phyloP scores from a whole-genome alignment of 306 rosid species.

The Gastrolobium bilobum region DNA sequence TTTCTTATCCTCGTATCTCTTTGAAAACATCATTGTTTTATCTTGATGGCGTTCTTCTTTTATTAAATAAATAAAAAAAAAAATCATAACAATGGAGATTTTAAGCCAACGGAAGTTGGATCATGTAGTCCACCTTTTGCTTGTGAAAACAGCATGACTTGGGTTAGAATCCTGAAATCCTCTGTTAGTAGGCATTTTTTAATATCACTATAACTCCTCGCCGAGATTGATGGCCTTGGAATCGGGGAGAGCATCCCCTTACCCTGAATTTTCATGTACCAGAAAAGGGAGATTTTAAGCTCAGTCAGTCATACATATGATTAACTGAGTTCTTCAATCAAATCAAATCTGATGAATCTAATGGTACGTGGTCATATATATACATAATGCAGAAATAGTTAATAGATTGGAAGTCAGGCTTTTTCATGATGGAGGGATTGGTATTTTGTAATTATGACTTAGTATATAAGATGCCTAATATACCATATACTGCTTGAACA shows the following conservation, averaged over 20 bases:
- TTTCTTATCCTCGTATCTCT: neutral
- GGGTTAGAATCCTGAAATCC: neutral
- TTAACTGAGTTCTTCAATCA: neutral
- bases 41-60: neutral
- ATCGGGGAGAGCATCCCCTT: neutral
- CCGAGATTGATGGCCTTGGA: neutral
- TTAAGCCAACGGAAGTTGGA: too few relatives aligned
- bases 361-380: neutral
- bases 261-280: slow-evolving; percentile 3
- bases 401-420: too few relatives aligned
- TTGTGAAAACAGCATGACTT: too few relatives aligned
- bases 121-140: too few relatives aligned
- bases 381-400: neutral
- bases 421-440: neutral
- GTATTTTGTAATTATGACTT: slow-evolving; percentile 13
- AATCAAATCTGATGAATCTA: slow-evolving; percentile 27
- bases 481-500: slow-evolving; percentile 52
- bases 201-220: neutral
- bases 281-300: neutral
- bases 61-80: too few relatives aligned
- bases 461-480: slow-evolving; percentile 32
- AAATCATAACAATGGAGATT: too few relatives aligned
- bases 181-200: neutral
- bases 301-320: slow-evolving; percentile 1
- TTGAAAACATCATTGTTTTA: neutral